Conservation (phyloP, 768 basidiomycete genomes). For the Leucosporidium yakuticum region DNA sequence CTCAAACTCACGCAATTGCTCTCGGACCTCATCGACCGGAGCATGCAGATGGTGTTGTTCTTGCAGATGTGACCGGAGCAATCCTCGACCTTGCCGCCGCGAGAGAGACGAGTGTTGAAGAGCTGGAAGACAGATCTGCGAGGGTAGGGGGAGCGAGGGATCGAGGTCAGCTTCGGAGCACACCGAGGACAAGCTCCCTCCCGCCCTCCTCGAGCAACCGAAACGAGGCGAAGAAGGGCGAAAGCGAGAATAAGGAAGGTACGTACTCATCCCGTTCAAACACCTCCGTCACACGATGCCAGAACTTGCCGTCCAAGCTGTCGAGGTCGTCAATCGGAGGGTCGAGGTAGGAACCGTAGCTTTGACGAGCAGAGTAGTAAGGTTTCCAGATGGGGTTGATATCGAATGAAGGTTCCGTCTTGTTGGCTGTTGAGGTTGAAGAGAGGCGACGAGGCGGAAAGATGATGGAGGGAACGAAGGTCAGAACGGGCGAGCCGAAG, state of each 20-base stretch:
- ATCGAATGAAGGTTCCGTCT: slow-evolving; percentile 44
- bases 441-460: background rate
- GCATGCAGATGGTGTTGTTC: slow-evolving; percentile 48
- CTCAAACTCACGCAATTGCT: slow-evolving; percentile 25
- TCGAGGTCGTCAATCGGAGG: slow-evolving; percentile 42
- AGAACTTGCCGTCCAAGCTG: slow-evolving; percentile 54
- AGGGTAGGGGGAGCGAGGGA: background rate
- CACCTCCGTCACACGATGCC: slow-evolving; percentile 56
- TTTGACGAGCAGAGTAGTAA: slow-evolving; percentile 55
- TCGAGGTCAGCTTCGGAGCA: background rate
- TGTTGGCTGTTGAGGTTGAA: slow-evolving; percentile 10
- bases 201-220: background rate
- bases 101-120: slow-evolving; percentile 50
- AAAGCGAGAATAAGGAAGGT: background rate
- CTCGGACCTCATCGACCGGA: slow-evolving; percentile 46
- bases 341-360: slow-evolving; percentile 47
- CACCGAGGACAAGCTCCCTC: no score
- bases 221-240: background rate
- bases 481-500: background rate
- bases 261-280: slow-evolving; percentile 27
- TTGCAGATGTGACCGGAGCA: slow-evolving; percentile 47
- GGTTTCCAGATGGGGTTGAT: slow-evolving; percentile 47
- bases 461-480: no score
- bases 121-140: slow-evolving; percentile 38
- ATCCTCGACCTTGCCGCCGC: slow-evolving; percentile 44